Evolutionary conservation across 352 stramenopile genomes (phyloP).

Genomic region (Phytophthora cryptogea): DNA sequence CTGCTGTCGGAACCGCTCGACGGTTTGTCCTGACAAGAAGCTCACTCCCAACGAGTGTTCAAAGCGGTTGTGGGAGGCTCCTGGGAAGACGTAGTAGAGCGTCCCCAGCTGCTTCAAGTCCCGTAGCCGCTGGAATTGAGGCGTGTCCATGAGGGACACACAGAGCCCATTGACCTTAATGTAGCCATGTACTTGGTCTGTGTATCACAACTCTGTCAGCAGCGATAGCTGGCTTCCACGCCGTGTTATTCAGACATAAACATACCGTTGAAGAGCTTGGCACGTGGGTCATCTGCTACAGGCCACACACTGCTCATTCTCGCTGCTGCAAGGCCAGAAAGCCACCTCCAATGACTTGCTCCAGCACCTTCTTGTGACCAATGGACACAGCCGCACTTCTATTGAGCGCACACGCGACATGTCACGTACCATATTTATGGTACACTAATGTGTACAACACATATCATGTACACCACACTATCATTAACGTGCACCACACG

Average conservation of each 20-base stretch:
- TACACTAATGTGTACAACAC: background rate
- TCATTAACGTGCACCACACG: conserved; percentile 5
- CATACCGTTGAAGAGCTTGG: conserved; percentile 74
- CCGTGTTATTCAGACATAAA: background rate
- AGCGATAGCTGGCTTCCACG: conserved; percentile 5
- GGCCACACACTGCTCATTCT: conserved; percentile 29
- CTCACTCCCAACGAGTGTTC: conserved; percentile 96
- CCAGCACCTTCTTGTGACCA: background rate
- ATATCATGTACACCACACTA: conserved; percentile 1
- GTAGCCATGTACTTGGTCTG: conserved; percentile 84
- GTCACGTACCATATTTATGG: background rate
- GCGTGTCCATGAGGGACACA: conserved; percentile 90
- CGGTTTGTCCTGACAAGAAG: conserved; percentile 91
- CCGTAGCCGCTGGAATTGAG: conserved; percentile 94
- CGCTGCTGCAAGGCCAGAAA: too few species aligned
- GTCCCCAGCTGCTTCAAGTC: conserved; percentile 95
- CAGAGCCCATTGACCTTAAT: conserved; percentile 80
- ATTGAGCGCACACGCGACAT: background rate
- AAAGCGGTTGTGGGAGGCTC: conserved; percentile 94
- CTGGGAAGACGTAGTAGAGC: conserved; percentile 88
- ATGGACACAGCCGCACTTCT: background rate
- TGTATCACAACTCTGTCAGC: conserved; percentile 7
- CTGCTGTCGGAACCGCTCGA: conserved; percentile 77
- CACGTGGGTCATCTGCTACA: conserved; percentile 30
- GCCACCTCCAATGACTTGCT: too few species aligned